Evolutionary conservation across 495 filamentous ascomycete species (phyloP).

Genomic region (Cryomyces minteri): DNA sequence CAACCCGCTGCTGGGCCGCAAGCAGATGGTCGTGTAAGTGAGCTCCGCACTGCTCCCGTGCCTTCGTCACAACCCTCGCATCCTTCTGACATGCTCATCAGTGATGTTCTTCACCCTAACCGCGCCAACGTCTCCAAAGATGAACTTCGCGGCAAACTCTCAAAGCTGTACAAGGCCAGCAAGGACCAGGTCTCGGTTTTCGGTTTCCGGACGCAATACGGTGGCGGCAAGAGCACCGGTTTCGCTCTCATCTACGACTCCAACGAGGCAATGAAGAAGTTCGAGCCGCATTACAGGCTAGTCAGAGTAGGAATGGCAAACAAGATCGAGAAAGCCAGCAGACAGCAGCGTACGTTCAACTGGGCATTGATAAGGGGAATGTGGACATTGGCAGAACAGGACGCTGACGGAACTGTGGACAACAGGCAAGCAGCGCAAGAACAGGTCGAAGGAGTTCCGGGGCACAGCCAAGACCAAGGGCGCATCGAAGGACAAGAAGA

Average conservation of each 20-base stretch:
- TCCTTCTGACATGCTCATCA: constrained; percentile 18
- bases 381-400: neutral
- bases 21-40: constrained; percentile 99
- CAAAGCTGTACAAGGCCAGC: constrained; percentile 88
- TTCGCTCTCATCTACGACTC: constrained; percentile 99
- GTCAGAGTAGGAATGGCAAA: constrained; percentile 74
- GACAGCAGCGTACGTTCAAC: constrained; percentile 88
- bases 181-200: constrained; percentile 96
- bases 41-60: constrained; percentile 1
- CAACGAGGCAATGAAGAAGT: constrained; percentile 95
- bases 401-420: constrained; percentile 19
- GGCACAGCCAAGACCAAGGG: constrained; percentile 86
- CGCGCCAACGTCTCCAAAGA: constrained; percentile 98
- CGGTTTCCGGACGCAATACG: constrained; percentile 95
- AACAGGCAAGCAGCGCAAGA: constrained; percentile 99
- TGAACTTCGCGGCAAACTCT: constrained; percentile 87
- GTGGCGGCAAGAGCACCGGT: constrained; percentile 98
- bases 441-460: constrained; percentile 94
- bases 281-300: constrained; percentile 95
- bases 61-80: neutral
- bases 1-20: constrained; percentile 94
- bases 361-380: neutral
- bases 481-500: constrained; percentile 45
- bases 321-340: constrained; percentile 90
- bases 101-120: constrained; percentile 98